Evolutionary conservation across 2,329 filamentous ascomycete species (phyloP).

Genomic region (Ophiostoma piceae): DNA sequence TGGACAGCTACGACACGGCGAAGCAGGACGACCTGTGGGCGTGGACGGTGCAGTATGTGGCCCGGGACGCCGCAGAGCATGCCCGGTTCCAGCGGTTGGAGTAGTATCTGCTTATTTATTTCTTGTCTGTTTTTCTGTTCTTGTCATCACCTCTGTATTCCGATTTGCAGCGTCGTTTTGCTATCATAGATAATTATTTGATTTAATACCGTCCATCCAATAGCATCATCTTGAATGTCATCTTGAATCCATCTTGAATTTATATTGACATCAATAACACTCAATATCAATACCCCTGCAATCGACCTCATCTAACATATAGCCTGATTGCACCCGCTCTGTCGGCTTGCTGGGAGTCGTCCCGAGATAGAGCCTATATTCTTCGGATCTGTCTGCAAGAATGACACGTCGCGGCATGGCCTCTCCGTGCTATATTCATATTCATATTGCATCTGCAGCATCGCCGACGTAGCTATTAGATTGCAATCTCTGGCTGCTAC

Average conservation of each 20-base stretch:
- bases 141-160: not conserved
- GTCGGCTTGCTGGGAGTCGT: not conserved
- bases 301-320: not conserved
- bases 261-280: no score
- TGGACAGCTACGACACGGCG: conserved; percentile 39
- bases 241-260: no score
- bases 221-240: not conserved
- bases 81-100: conserved; percentile 8
- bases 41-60: conserved; percentile 42
- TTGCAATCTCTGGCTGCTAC: not conserved
- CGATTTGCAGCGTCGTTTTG: not conserved
- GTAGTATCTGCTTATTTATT: not conserved
- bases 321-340: not conserved
- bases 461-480: not conserved
- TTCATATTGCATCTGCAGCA: not conserved
- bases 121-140: not conserved
- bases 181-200: not conserved
- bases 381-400: not conserved
- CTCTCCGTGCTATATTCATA: not conserved
- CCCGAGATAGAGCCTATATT: not conserved
- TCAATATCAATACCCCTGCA: not conserved
- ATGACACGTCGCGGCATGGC: not conserved
- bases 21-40: conserved; percentile 48
- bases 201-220: not conserved
- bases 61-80: conserved; percentile 30